Base-by-base conservation (phyloP, 352 stramenopile species). In the Phytophthora kernoviae region DNA sequence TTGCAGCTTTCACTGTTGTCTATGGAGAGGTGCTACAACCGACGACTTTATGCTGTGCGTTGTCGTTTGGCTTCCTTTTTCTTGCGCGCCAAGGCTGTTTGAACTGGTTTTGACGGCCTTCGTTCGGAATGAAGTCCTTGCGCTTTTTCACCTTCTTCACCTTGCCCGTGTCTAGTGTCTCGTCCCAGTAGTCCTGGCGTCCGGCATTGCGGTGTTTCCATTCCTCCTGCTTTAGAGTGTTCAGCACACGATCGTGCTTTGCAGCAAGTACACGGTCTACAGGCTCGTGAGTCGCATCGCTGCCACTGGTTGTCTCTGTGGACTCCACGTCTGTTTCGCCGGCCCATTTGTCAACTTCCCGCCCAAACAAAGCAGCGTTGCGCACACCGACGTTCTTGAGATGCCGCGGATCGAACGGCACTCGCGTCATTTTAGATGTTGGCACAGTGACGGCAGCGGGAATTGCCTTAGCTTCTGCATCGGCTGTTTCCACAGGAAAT, bases 141-240 rank as follows among this genome's bases (percentile, higher is more conserved):
- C 82, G 79, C 62, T 91, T 91, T 69, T 91, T 91, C 47, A 93
- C 63, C 68, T 93, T 94, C 56, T 93, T 93, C 8, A 86, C 49
- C 48, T 94, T 90, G 33, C 86, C 86, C 8, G 53, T 47, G 54
- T 94, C 86, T 1, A 94, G 70, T 17, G 78, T 79, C 36, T 90
- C 81, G 53, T 94, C 77, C 86, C 86, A 94, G 27, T 78, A 83
- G 64, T 90, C 85, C 44, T 87, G 84, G 14, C 81, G 81, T 15
- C 73, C 73, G 5, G 74, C 73, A 27, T 87, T 87, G 36, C 84
- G 84, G 46, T 83, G 73, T 43, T 88, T 78, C 72, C 77, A 90
- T 51, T 93, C 78, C 51, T 93, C 81, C 32, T 83, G 74, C 62
- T 92, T 92, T 12, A 94, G 41, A 20, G 81, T 67, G n/a, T 81